These are phyloP conservation scores for Lentinula detonsa DNA, from an alignment of 768 basidiomycete species.

Conservation along the genomic window DNA sequence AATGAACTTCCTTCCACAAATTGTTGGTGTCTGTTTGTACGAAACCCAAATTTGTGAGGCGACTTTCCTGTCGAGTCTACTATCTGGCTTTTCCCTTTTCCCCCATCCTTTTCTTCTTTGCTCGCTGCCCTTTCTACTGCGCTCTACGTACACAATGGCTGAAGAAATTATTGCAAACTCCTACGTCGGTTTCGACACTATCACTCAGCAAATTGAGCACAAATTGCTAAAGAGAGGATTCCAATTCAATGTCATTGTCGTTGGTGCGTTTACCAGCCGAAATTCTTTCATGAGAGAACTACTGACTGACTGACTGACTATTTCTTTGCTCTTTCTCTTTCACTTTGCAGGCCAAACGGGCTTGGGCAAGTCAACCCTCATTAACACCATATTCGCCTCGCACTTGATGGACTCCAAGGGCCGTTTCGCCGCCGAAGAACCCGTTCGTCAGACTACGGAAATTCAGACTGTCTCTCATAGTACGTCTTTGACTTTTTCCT, in stretches of 20 bases:
- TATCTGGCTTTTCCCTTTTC: not conserved
- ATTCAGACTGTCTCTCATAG: constrained; percentile 94
- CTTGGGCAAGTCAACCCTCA: constrained; percentile 95
- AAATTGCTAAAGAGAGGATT: constrained; percentile 98
- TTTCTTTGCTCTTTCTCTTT: not conserved
- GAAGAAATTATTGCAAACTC: constrained; percentile 86
- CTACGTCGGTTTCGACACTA: constrained; percentile 97
- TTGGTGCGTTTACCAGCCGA: constrained; percentile 53
- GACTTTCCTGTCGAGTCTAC: not conserved
- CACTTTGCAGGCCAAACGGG: constrained; percentile 81
- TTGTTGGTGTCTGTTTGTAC: not conserved
- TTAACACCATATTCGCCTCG: constrained; percentile 98
- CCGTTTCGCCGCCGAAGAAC: constrained; percentile 79
- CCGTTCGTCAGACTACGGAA: constrained; percentile 92
- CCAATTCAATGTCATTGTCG: constrained; percentile 98
- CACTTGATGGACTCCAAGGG: constrained; percentile 99
- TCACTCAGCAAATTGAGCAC: constrained; percentile 97
- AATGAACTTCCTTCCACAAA: not conserved
- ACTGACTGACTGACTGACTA: not conserved
- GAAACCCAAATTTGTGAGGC: constrained; percentile 3
- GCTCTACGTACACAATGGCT: constrained; percentile 19
- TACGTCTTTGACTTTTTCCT: constrained; percentile 30
- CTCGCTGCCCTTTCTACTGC: too few species aligned
- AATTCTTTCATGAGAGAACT: not conserved
- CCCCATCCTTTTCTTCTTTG: not conserved